Base-by-base conservation (phyloP, 805 yeast species). In the Suhomyces tanzawaensis region DNA sequence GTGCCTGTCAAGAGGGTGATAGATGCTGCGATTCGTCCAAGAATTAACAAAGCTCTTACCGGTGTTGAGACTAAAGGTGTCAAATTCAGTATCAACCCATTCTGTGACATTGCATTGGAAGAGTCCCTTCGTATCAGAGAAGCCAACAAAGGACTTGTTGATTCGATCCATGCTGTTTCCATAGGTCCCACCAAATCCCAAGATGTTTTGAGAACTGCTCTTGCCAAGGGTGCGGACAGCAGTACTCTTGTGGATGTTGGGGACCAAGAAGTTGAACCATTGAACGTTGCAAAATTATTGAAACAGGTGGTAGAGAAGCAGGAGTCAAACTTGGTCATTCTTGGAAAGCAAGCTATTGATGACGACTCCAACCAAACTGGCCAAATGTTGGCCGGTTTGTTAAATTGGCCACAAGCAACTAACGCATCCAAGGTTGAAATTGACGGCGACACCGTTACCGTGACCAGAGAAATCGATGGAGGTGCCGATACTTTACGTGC, bases 321-420 rank as follows among this genome's bases (percentile, higher is more conserved):
- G 46, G 66, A 75, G 7, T 75, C 86, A 27, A 90, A 93, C 63
- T 67, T 93, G 58, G 82, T 93, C 31, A 77, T 93, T 28, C 72
- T 93, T 60, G 99, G 99, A 32, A 93, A 93, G 60, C 99, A 93
- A 66, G 88, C 98, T 27, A 90, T 93, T 52, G 99, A 93, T 64
- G 95, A 89, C 51, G 99, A 93, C 56, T 72, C 87, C 30, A 88
- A 87, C 62, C 96, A 90, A 64, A 90, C 96, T 11, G 99, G 98
- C 19, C 98, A 90, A 64, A 88, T 93, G 81, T 76, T 93, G 38
- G 98, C 96, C 2, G 96, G 96, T 7, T 68, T 91, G 44, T 74
- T 91, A 62, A 79, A 81, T 55, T 91, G 98, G 98, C 95, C 97
- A 14, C 97, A 90, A 56, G 96, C 96, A 23, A 91, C 97, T 23